phyloP scores from a whole-genome alignment of 2,329 filamentous ascomycete genomes.

The Tolypocladium ovalisporum region DNA sequence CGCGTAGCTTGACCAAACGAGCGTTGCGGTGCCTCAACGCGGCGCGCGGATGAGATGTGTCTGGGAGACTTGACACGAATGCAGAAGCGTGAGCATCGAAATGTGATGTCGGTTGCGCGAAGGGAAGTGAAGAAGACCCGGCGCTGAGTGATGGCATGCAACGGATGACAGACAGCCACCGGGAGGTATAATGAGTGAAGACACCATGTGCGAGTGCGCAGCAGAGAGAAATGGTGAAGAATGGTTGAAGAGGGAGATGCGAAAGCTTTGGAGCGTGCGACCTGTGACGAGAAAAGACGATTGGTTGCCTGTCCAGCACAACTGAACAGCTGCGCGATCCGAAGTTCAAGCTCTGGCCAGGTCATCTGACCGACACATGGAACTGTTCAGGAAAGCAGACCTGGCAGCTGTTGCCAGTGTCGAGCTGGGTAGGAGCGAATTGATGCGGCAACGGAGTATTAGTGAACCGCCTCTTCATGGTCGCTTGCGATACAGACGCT shows the following conservation, averaged over 20 bases:
- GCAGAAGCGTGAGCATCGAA: not conserved
- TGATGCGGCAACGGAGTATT: not conserved
- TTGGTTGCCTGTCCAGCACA: not conserved
- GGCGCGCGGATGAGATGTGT: not conserved
- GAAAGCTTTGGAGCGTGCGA: not conserved
- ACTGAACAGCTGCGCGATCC: not conserved
- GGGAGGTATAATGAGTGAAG: not conserved
- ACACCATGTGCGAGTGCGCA: not conserved
- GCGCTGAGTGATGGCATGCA: too few species aligned
- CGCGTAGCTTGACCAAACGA: not conserved
- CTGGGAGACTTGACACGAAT: too few species aligned
- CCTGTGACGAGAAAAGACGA: not conserved
- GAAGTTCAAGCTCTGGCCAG: not conserved
- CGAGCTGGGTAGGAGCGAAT: not conserved
- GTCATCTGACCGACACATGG: not conserved
- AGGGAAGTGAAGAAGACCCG: too few species aligned
- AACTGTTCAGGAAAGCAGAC: not conserved
- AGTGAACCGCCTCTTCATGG: too few species aligned
- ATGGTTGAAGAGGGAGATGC: not conserved
- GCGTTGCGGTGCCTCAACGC: not conserved
- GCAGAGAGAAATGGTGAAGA: not conserved
- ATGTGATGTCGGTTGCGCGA: not conserved
- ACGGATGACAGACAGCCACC: not conserved
- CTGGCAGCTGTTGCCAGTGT: not conserved
- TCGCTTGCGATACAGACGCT: too few species aligned